Percentiles rank a stretch among this genome's conserved stretches.
These are phyloP conservation scores for Pelargonium myrrhifolium DNA, from an alignment of 441 rosid species.

Conservation along the genomic window DNA sequence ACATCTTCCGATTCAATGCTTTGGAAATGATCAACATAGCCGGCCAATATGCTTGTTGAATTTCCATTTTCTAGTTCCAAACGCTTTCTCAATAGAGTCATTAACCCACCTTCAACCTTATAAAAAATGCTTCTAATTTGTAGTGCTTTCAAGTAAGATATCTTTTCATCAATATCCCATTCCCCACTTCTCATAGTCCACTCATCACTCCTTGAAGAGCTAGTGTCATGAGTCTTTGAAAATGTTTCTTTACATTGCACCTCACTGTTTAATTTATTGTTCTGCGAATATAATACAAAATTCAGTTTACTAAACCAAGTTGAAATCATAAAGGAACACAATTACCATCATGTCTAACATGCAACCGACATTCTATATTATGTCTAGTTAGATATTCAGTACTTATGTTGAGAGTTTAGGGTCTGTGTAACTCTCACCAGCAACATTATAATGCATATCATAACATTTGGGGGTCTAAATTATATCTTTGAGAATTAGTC, in stretches of 20 bases:
- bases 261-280: background rate
- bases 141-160: slow-evolving; percentile 32
- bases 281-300: background rate
- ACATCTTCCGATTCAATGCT: slow-evolving; percentile 38
- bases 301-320: background rate
- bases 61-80: slow-evolving; percentile 38
- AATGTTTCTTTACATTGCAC: background rate
- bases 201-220: slow-evolving; percentile 7
- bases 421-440: background rate
- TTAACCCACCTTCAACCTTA: slow-evolving; percentile 49
- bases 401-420: background rate
- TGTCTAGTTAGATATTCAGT: background rate
- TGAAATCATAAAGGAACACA: background rate
- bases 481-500: background rate
- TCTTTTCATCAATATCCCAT: slow-evolving; percentile 19
- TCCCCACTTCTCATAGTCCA: slow-evolving; percentile 5
- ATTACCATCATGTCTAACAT: background rate
- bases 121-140: slow-evolving; percentile 40
- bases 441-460: background rate
- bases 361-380: background rate
- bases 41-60: slow-evolving; percentile 33
- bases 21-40: slow-evolving; percentile 61
- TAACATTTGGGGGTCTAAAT: background rate
- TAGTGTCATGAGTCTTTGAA: background rate
- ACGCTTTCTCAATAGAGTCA: slow-evolving; percentile 39